Evolutionary conservation across 345 rosid genomes (phyloP), one percentile per base, ranked within the genome.

Genomic region (Euphorbia tirucalli): DNA sequence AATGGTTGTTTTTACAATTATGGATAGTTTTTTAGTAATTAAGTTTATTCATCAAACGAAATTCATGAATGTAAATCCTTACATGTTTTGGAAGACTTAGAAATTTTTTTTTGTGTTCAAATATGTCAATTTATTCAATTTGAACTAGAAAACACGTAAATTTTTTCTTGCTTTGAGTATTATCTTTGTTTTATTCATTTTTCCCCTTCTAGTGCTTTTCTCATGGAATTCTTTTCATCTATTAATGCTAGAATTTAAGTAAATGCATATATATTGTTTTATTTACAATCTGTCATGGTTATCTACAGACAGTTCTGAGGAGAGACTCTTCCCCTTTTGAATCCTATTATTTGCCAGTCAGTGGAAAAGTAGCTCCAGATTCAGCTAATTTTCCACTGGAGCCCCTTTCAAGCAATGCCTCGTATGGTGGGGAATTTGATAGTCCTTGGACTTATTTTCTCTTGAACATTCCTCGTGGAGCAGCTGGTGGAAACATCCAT

Each of bases 401-500:
- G 54, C 90, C 97, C 70, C 87, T 95, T 67, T 74, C 83, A 75
- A 90, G 89, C 85, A 95, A 89, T 81, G 69, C 61, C 72, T 83
- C 96, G 48, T 61, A 75, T 66, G 71, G 76, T 72, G 86, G 82
- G 41, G 89, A 79, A 60, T 37, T 62, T 24, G 79, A 82, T 59
- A 79, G 80, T 82, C 72, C 78, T 55, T 90, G 96, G 99, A 92
- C 96, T 56, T 92, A 90, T 76, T 90, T 92, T 82, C 70, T 86
- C 50, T 66, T 89, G 80, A 84, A 89, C 78, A 65, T 95, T 64
- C 99, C 97, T 74, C 84, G 28, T 10, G 97, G 97, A 68, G 96
- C 96, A 68, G 92, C 93, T 77, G 97, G 99, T 79, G 95, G 93
- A 77, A 92, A 89, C 71, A 83, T 95, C 62, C 99, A 92, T 57